phyloP scores from a whole-genome alignment of 1,284 basidiomycete genomes.

The Rhodotorula glutinis region DNA sequence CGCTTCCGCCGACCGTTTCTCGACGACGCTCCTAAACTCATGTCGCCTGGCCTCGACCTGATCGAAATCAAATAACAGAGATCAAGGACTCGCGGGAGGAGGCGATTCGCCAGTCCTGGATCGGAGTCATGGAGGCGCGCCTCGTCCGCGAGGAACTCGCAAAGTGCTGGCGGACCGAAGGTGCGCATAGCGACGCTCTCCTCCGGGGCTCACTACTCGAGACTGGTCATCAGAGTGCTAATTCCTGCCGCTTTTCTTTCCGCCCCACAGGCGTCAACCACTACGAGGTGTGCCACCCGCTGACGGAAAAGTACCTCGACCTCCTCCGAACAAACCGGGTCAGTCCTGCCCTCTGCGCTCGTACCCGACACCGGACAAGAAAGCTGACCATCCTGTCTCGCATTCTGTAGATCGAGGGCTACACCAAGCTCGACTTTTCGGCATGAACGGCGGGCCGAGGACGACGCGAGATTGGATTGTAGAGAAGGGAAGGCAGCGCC shows the following conservation, averaged over 20 bases:
- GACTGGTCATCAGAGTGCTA: too few species aligned
- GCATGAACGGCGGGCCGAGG: constrained; percentile 6
- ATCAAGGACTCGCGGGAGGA: constrained; percentile 63
- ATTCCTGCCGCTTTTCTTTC: too few species aligned
- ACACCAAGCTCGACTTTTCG: constrained; percentile 38
- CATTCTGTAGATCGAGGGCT: constrained; percentile 33
- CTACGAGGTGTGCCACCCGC: constrained; percentile 80
- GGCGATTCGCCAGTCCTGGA: constrained; percentile 86
- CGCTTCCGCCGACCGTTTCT: too few species aligned
- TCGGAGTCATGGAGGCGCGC: constrained; percentile 87
- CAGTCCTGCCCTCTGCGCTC: background rate
- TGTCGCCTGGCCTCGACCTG: too few species aligned
- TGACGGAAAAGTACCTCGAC: constrained; percentile 77
- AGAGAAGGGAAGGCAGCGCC: too few species aligned
- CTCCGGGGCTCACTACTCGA: background rate
- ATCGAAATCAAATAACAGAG: constrained; percentile 44
- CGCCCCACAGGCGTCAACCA: constrained; percentile 59
- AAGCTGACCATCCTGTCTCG: background rate
- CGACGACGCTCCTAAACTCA: too few species aligned
- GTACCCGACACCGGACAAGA: background rate
- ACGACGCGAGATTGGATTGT: background rate
- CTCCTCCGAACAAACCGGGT: constrained; percentile 77
- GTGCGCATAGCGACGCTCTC: constrained; percentile 55
- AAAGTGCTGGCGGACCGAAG: constrained; percentile 87
- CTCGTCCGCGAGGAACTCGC: constrained; percentile 84